Evolutionary conservation across 352 stramenopile genomes (phyloP), one percentile per base, ranked within the genome.

Genomic region (Pythium inflatum): DNA sequence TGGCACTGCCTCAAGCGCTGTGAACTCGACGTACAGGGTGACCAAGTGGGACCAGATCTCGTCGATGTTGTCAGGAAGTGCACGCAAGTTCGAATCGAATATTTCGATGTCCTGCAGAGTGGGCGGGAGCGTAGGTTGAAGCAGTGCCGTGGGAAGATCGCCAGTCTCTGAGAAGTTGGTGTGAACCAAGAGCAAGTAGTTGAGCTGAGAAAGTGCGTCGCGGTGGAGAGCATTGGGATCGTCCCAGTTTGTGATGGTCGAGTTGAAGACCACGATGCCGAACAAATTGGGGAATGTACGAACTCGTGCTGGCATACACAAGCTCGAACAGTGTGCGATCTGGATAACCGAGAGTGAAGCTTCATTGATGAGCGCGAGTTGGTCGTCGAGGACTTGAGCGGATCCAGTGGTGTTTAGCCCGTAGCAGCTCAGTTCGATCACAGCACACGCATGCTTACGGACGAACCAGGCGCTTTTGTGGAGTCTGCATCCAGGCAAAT

Each of bases 211-310:
- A 27, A 61, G 14, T 8, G 22, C 18, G 20, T 60, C 43, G 5
- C 28, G 58, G 12, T 55, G 62, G 5, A 68, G 38, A 16, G 46
- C 53, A 4, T 5, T 48, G 3, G 49, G 5, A 14, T 57, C 41
- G 8, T 50, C 34, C 69, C 69, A 75, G 8, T 38, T 36, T 1
- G 27, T 34, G 31, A 75, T 54, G 0, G 69, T 71, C 16, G 62
- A 71, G 50, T 75, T 75, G 48, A 49, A 65, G 18, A 75, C 14
- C 43, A 70, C 43, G n/a, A 75, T 22, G 3, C 62, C 68, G 36
- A 65, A 68, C 18, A 75, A 51, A 7, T 34, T 18, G 8, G 34
- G 48, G 25, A 75, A 75, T 8, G 16, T 22, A 13, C 33, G 33
- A 12, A 71, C 34, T 2, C 31, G 25, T 11, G 33, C 38, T 12